Percentiles rank a stretch among this genome's conserved stretches.
phyloP scores from a whole-genome alignment of 2,329 filamentous ascomycete genomes.

The Dactylonectria macrodidyma region DNA sequence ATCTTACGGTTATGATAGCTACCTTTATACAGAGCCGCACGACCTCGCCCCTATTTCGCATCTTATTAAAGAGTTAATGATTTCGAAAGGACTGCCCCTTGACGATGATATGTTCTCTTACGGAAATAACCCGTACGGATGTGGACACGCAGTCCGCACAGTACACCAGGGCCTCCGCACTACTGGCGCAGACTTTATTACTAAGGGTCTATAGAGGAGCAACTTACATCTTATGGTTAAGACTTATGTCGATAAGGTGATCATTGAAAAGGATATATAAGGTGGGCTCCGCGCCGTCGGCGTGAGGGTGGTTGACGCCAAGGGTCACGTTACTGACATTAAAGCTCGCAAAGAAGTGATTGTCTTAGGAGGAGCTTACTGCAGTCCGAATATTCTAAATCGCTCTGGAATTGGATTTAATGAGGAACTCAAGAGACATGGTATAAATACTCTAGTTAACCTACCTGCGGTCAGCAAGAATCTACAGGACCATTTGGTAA shows the following conservation, averaged over 20 bases:
- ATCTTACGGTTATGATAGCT: slow-evolving; percentile 66
- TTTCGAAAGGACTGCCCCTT: slow-evolving; percentile 67
- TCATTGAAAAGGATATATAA: slow-evolving; percentile 56
- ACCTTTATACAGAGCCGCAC: slow-evolving; percentile 69
- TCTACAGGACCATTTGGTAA: slow-evolving; percentile 60
- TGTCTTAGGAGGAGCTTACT: slow-evolving; percentile 64
- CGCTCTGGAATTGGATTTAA: slow-evolving; percentile 66
- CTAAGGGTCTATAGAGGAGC: slow-evolving; percentile 52
- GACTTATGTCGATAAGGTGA: slow-evolving; percentile 66
- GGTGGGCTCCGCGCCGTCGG: slow-evolving; percentile 60
- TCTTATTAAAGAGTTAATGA: slow-evolving; percentile 67
- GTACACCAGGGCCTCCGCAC: slow-evolving; percentile 66
- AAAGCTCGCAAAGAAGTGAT: slow-evolving; percentile 56
- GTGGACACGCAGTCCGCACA: slow-evolving; percentile 68
- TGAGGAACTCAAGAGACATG: slow-evolving; percentile 57
- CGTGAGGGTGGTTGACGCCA: slow-evolving; percentile 57
- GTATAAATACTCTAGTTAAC: slow-evolving; percentile 59
- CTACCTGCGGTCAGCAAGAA: slow-evolving; percentile 66
- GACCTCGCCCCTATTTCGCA: slow-evolving; percentile 72
- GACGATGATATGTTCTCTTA: slow-evolving; percentile 72
- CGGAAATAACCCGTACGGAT: slow-evolving; percentile 66
- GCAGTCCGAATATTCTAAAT: slow-evolving; percentile 65
- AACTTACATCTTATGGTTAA: slow-evolving; percentile 65
- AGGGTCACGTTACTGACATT: slow-evolving; percentile 58
- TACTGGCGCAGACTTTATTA: slow-evolving; percentile 69